Evolutionary conservation across 306 rosid species (phyloP).

Genomic region (Cicer cuneatum): DNA sequence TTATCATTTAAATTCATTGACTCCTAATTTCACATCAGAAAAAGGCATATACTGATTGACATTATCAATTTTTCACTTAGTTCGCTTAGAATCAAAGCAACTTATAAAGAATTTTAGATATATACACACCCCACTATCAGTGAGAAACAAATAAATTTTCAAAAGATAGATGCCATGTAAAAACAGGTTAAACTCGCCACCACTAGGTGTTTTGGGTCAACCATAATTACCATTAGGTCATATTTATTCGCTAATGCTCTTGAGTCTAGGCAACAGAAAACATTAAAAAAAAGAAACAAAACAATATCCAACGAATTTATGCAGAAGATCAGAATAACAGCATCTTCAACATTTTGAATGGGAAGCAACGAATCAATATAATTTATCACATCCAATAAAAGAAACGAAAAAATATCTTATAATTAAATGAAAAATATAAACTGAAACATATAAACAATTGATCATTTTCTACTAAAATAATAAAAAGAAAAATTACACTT

Average conservation of each 20-base stretch:
- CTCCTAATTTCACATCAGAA: too few relatives aligned
- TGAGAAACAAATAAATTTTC: not conserved
- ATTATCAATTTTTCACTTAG: not conserved
- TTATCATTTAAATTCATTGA: too few relatives aligned
- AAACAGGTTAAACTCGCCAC: constrained; percentile 24
- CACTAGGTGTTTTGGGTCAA: constrained; percentile 10
- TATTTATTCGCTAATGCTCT: not conserved
- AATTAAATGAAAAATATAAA: constrained; percentile 2
- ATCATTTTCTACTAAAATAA: constrained; percentile 1
- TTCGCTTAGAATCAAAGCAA: constrained; percentile 38
- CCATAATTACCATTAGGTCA: not conserved
- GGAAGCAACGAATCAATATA: constrained; percentile 20
- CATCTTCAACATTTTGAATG: constrained; percentile 23
- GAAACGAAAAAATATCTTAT: constrained; percentile 22
- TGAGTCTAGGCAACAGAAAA: not conserved
- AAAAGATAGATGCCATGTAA: constrained; percentile 31
- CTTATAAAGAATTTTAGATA: constrained; percentile 9
- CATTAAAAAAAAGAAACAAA: not conserved
- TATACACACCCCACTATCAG: not conserved
- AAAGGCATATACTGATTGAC: constrained; percentile 2
- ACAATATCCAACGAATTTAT: not conserved
- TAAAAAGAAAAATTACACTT: constrained; percentile 15
- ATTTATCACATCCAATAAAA: constrained; percentile 23
- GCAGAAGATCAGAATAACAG: constrained; percentile 25
- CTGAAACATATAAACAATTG: constrained; percentile 34